Evolutionary conservation across 805 yeast species (phyloP).

Genomic region (Candida germanica): DNA sequence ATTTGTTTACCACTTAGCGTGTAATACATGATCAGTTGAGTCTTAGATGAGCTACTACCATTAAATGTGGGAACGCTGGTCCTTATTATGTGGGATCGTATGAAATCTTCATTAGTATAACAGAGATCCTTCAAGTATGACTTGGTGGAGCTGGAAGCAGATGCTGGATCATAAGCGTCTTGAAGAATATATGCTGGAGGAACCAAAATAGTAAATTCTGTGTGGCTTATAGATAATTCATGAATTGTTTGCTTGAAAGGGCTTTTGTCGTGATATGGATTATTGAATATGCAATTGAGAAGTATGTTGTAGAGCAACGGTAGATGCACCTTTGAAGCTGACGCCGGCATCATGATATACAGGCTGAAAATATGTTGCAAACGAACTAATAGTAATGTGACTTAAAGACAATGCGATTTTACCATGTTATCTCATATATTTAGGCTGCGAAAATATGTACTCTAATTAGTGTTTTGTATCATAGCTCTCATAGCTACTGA

Average conservation of each 20-base stretch:
- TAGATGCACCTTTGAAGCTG: slow-evolving; percentile 30
- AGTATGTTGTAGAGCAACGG: slow-evolving; percentile 62
- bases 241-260: slow-evolving; percentile 47
- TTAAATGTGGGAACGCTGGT: slow-evolving; percentile 24
- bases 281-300: slow-evolving; percentile 63
- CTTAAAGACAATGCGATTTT: not conserved
- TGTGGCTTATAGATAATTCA: slow-evolving; percentile 41
- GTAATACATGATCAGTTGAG: slow-evolving; percentile 42
- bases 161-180: slow-evolving; percentile 27
- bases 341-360: slow-evolving; percentile 3
- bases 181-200: slow-evolving; percentile 54
- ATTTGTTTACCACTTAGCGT: slow-evolving; percentile 59
- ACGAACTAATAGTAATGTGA: not conserved
- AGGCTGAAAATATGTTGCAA: not conserved
- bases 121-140: slow-evolving; percentile 49
- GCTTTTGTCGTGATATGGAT: slow-evolving; percentile 43
- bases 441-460: not conserved
- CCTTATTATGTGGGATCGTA: slow-evolving; percentile 58
- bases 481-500: slow-evolving; percentile 32
- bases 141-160: slow-evolving; percentile 19
- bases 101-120: slow-evolving; percentile 52
- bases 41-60: slow-evolving; percentile 25
- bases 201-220: slow-evolving; percentile 56
- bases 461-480: slow-evolving; percentile 36
- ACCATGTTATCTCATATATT: too few relatives aligned